These are phyloP conservation scores for Paraphoma chrysanthemicola DNA, from an alignment of 2,329 filamentous ascomycete genomes.

Conservation along the genomic window DNA sequence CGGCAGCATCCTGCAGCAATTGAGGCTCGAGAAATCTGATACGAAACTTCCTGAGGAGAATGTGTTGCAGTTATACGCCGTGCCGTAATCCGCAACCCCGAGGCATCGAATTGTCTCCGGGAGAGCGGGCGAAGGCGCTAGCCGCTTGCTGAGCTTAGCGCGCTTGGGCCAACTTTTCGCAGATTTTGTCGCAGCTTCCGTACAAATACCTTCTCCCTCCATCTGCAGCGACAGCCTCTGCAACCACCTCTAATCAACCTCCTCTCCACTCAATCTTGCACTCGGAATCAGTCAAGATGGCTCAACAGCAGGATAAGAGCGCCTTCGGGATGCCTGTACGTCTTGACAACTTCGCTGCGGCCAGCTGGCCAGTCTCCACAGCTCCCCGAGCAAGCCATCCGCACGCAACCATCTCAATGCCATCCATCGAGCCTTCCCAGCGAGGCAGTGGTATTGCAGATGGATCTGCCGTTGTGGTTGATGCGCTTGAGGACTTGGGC, in stretches of 20 bases:
- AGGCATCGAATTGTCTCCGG: slow-evolving; percentile 31
- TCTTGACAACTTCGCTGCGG: slow-evolving; percentile 13
- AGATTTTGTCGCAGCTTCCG: slow-evolving; percentile 27
- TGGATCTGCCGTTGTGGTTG: slow-evolving; percentile 24
- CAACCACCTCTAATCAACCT: slow-evolving; percentile 22
- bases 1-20: background rate
- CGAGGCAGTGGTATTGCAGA: slow-evolving; percentile 23
- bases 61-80: slow-evolving; percentile 9
- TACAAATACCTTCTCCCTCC: slow-evolving; percentile 34
- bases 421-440: slow-evolving; percentile 24
- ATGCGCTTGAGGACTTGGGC: slow-evolving; percentile 20
- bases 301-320: slow-evolving; percentile 20
- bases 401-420: slow-evolving; percentile 37
- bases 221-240: slow-evolving; percentile 24
- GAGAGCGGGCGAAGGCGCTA: slow-evolving; percentile 21
- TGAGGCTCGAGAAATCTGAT: slow-evolving; percentile 1
- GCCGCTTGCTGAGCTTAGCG: slow-evolving; percentile 24
- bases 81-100: slow-evolving; percentile 22
- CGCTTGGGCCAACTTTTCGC: slow-evolving; percentile 31
- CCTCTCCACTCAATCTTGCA: slow-evolving; percentile 26
- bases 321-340: slow-evolving; percentile 57
- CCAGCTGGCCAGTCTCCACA: slow-evolving; percentile 25
- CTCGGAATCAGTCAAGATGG: slow-evolving; percentile 17
- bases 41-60: too few species aligned
- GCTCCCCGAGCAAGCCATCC: slow-evolving; percentile 19